Conservation (phyloP, 2,329 filamentous ascomycete genomes). For the Torrubiella hemipterigena region DNA sequence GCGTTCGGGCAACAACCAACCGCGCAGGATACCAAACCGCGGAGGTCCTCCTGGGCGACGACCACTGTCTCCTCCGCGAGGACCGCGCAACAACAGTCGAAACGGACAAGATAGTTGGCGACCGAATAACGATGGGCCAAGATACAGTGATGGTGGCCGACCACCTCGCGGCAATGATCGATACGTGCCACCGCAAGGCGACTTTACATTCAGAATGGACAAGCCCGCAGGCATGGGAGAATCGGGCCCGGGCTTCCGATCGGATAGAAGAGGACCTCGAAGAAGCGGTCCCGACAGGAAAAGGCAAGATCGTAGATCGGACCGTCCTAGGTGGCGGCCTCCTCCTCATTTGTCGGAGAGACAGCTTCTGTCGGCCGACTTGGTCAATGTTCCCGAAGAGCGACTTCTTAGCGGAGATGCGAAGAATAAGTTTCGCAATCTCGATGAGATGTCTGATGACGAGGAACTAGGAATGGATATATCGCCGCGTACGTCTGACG, state of each 20-base stretch:
- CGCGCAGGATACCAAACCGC: too few relatives aligned
- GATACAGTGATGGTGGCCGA: slow-evolving; percentile 1
- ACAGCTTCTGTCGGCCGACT: slow-evolving; percentile 32
- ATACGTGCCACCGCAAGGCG: slow-evolving; percentile 24
- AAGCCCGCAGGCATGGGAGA: slow-evolving; percentile 37
- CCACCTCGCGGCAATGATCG: not conserved
- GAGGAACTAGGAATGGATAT: slow-evolving; percentile 55
- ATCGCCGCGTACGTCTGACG: slow-evolving; percentile 29
- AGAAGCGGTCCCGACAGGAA: slow-evolving; percentile 15
- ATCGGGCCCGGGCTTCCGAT: slow-evolving; percentile 11
- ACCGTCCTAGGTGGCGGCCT: slow-evolving; percentile 19
- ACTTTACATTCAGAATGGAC: slow-evolving; percentile 45
- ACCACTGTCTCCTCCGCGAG: too few relatives aligned
- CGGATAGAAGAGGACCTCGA: slow-evolving; percentile 12
- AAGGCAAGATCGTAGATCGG: slow-evolving; percentile 14
- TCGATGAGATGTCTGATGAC: slow-evolving; percentile 50
- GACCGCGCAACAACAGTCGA: slow-evolving; percentile 1
- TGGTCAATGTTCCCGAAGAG: slow-evolving; percentile 28
- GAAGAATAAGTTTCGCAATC: slow-evolving; percentile 37
- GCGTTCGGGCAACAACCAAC: not conserved
- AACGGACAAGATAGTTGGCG: slow-evolving; percentile 5
- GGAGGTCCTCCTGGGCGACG: too few relatives aligned
- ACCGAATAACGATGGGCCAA: slow-evolving; percentile 4
- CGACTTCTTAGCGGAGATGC: slow-evolving; percentile 32
- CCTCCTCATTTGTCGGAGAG: slow-evolving; percentile 33